Evolutionary conservation across 345 rosid species (phyloP), one percentile per base, ranked within the genome.

Genomic region (Syzygium jambos): DNA sequence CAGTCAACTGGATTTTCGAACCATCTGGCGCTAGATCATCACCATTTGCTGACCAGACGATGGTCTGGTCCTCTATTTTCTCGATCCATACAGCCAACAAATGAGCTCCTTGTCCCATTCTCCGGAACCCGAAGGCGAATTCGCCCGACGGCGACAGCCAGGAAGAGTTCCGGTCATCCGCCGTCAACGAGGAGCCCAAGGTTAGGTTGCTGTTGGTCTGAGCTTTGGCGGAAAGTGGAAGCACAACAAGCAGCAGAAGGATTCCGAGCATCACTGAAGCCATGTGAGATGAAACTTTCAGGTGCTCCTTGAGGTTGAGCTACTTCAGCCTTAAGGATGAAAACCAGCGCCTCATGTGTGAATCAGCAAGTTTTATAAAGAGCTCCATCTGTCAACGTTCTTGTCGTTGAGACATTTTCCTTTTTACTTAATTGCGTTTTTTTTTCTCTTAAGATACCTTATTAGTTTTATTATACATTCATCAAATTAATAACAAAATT

Each of bases 61-160:
- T 88, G 38, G 92, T 92, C 86, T 85, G 91, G 22, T 92, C 90
- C 8, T 92, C 90, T 73, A 93, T 89, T 68, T 91, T 90, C 53
- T 91, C 52, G 82, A 92, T 92, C 91, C 91, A 93, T 29, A 92
- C 89, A 6, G 92, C 89, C 19, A 91, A 78, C 23, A 92, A 63
- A 87, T 84, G 93, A 19, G 84, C 82, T 11, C 57, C 90, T 2
- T 2, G 34, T 8, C 29, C 88, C 1, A 92, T 85, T 43, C 61
- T 22, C n/a, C 21, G 90, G 87, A 94, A 93, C 49, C 94, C 94
- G 9, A 94, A 92, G 8, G 94, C 92, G 19, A 92, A 93, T 11
- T 94, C 94, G 3, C 93, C 92, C 1, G 93, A 92, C 4, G 89
- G 91, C 0, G 94, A 93, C 63, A 59, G 9, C 96, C 95, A 90